Evolutionary conservation across 176 grass and related monocot species (phyloP).

Genomic region (Melocanna baccifera): DNA sequence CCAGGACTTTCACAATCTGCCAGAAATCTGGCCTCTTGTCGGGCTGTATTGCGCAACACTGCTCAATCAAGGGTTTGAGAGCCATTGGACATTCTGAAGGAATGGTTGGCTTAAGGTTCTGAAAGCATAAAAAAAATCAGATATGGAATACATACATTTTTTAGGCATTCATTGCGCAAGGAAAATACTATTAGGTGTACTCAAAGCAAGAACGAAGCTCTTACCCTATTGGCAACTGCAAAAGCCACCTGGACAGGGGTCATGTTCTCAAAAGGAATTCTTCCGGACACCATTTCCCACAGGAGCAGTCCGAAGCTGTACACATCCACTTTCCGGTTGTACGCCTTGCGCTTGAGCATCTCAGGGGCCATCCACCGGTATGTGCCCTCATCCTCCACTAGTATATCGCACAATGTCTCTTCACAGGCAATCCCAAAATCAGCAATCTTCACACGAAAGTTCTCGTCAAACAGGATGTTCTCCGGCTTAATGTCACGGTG

Average conservation of each 20-base stretch:
- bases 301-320: constrained; percentile 74
- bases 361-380: constrained; percentile 89
- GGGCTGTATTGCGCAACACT: constrained; percentile 67
- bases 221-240: constrained; percentile 47
- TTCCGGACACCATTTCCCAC: constrained; percentile 73
- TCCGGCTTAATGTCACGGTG: constrained; percentile 65
- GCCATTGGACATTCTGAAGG: constrained; percentile 59
- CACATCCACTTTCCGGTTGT: constrained; percentile 70
- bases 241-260: constrained; percentile 65
- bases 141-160: not conserved
- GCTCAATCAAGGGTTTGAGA: constrained; percentile 64
- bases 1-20: constrained; percentile 77
- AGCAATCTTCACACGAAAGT: constrained; percentile 62
- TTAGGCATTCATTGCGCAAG: not conserved
- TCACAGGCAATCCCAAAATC: constrained; percentile 84
- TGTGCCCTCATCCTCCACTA: constrained; percentile 65
- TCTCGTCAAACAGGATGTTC: constrained; percentile 74
- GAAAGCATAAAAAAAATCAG: not conserved
- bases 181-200: not conserved
- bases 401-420: constrained; percentile 53
- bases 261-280: constrained; percentile 57
- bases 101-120: constrained; percentile 65
- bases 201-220: not conserved
- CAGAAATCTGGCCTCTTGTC: constrained; percentile 91
- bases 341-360: constrained; percentile 67